Evolutionary conservation across 306 rosid species (phyloP).

Genomic region (Lagenaria siceraria): DNA sequence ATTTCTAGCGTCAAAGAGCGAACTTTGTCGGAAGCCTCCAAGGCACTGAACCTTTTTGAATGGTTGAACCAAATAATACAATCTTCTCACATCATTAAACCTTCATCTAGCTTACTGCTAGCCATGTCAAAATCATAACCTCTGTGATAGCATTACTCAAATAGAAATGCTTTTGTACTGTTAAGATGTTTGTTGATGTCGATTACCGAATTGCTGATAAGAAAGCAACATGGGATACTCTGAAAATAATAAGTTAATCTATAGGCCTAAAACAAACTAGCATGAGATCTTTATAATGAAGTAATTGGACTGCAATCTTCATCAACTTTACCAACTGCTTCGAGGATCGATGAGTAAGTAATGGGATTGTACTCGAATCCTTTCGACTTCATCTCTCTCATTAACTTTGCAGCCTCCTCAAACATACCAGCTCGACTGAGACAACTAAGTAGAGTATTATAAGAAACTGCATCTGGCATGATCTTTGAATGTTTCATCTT

Average conservation of each 20-base stretch:
- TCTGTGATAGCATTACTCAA: background rate
- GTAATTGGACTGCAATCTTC: slow-evolving; percentile 20
- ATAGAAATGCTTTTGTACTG: background rate
- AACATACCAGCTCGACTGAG: slow-evolving; percentile 89
- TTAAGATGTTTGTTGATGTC: background rate
- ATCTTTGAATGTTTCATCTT: slow-evolving; percentile 49
- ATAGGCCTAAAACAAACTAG: background rate
- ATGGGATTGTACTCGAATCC: slow-evolving; percentile 67
- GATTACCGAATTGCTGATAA: background rate
- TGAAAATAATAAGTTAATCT: background rate
- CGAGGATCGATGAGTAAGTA: slow-evolving; percentile 83
- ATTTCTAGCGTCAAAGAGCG: too few species aligned
- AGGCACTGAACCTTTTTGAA: background rate
- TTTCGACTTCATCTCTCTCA: slow-evolving; percentile 71
- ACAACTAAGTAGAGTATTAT: slow-evolving; percentile 71
- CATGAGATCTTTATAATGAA: background rate
- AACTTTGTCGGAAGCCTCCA: background rate
- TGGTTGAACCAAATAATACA: background rate
- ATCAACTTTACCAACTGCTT: slow-evolving; percentile 93
- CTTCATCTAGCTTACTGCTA: background rate
- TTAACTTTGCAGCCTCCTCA: slow-evolving; percentile 80
- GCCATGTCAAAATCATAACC: background rate
- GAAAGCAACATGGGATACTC: background rate
- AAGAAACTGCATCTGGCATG: slow-evolving; percentile 72
- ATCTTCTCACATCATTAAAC: background rate